A percentile compares a stretch with the other conserved stretches of the same genome.
phyloP scores from a whole-genome alignment of 345 rosid species.

The Gossypium arboreum region DNA sequence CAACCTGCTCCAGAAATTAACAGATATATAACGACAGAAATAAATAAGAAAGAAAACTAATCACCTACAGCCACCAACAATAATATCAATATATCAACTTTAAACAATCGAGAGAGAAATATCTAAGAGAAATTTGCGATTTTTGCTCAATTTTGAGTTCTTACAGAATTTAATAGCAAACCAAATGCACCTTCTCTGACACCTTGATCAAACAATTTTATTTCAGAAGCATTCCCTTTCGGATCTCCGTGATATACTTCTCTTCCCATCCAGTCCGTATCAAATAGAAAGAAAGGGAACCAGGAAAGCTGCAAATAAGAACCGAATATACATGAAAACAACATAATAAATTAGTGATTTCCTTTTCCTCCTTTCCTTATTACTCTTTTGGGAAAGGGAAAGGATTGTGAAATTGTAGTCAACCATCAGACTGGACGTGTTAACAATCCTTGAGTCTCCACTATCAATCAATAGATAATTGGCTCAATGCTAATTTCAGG shows the following conservation, averaged over 20 bases:
- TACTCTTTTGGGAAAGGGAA: neutral
- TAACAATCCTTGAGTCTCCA: neutral
- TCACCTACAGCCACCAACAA: neutral
- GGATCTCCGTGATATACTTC: slow-evolving; percentile 97
- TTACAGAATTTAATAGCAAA: slow-evolving; percentile 98
- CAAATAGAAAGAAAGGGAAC: slow-evolving; percentile 97
- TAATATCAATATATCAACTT: neutral
- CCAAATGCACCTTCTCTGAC: slow-evolving; percentile 99
- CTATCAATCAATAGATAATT: neutral
- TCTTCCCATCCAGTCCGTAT: slow-evolving; percentile 99
- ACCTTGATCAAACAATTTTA: slow-evolving; percentile 69
- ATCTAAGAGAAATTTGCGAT: slow-evolving; percentile 12
- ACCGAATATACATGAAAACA: slow-evolving; percentile 12
- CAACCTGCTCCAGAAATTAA: slow-evolving; percentile 48
- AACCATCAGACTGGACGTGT: slow-evolving; percentile 10
- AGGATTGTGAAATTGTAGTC: neutral
- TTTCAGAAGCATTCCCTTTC: slow-evolving; percentile 48
- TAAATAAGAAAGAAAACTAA: neutral
- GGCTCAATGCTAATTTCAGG: neutral
- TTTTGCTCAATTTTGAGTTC: slow-evolving; percentile 49
- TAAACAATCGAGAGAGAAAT: neutral
- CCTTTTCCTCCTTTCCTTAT: neutral
- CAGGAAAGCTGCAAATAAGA: slow-evolving; percentile 75
- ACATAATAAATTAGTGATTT: neutral
- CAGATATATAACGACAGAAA: slow-evolving; percentile 9